Base-by-base conservation (phyloP, 23 red algal species). In the Gracilaria gracilis region DNA sequence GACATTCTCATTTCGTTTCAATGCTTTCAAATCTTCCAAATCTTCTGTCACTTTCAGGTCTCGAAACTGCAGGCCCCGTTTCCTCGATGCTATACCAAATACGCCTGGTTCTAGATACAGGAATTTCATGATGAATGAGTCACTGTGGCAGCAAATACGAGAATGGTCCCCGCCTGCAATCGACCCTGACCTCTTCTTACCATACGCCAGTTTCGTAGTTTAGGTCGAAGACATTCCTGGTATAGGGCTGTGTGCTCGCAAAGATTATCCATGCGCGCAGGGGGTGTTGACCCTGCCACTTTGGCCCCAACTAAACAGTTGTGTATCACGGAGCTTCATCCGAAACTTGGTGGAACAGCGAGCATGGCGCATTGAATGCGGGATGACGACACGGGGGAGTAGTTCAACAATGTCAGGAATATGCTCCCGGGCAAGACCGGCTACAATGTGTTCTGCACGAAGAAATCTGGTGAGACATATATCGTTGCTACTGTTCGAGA, bases 401-500 rank as follows among this genome's bases (percentile, higher is more conserved):
- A 88, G 31, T 61, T 76, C 36, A 88, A 88, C 37, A 36, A 78
- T 27, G 66, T 75, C 1, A 57, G 50, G 58, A 44, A 47, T 8
- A 53, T 53, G 23, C 13, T 32, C 21, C 85, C 69, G 8, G 66
- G 61, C 37, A 88, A 77, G 47, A 50, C 50, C 3, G 55, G 59
- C 17, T 88, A 88, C 38, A 55, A 88, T 8, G 85, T 88, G 21
- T 88, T 88, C 54, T 69, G 85, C n/a, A n/a, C n/a, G n/a, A n/a
- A n/a, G n/a, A n/a, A n/a, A n/a, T n/a, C n/a, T n/a, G n/a, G n/a
- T n/a, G 16, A 57, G 24, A 69, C 42, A 20, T 44, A 77, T 15
- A 75, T 88, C 34, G 2, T 88, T 8, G 6, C 85, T 23, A 88
- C 66, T 9, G n/a, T 88, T 48, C 65, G 49, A 57, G 85, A 88